Base-by-base conservation (phyloP, 225 moss, liverwort and hornwort species). In the Lunularia cruciata region DNA sequence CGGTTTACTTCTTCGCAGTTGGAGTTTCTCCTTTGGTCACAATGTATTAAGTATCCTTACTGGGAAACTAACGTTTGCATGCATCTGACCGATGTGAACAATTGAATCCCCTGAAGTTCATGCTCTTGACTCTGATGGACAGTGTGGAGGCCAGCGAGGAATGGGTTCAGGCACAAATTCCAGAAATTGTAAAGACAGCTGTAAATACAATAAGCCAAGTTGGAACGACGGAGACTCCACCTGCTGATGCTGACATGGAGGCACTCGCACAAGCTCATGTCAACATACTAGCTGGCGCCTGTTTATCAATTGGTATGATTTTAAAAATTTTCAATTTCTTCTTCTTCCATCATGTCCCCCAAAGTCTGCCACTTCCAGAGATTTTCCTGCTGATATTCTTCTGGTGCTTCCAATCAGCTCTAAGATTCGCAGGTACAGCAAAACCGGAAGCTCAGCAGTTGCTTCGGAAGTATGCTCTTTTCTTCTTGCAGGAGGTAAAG, bases 181-280 rank as follows among this genome's bases (percentile, higher is more conserved):
- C 98, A 28, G 80, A 73, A 69, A 98, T 93, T 72, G 86, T 98
- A 47, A 98, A 84, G 70, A 86, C 87, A 63, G 90, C 87, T 35
- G 81, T 91, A 11, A 61, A 77, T 63, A 79, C 74, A n/a, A 76
- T 81, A 23, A 83, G 85, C 49, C 74, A 79, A 54, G 75, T 68
- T 65, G 91, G 79, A 73, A 83, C 75, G 65, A 78, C 86, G 70
- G 91, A 87, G 61, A 58, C 85, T 51, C 86, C 88, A 15, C 75
- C 89, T 61, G 81, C 91, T 78, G 98, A 98, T 73, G 86, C 88
- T 58, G 98, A 98, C 65, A 80, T 85, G 70, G 98, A 98, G 75
- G 98, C 93, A 53, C 98, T 98, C 72, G 88, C 89, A 25, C 98
- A 98, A 84, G 98, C 98, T 8, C 89, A 98, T 72, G 89, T 88